These are phyloP conservation scores for Leccinum broughii DNA, from an alignment of 768 basidiomycete genomes.

Conservation along the genomic window DNA sequence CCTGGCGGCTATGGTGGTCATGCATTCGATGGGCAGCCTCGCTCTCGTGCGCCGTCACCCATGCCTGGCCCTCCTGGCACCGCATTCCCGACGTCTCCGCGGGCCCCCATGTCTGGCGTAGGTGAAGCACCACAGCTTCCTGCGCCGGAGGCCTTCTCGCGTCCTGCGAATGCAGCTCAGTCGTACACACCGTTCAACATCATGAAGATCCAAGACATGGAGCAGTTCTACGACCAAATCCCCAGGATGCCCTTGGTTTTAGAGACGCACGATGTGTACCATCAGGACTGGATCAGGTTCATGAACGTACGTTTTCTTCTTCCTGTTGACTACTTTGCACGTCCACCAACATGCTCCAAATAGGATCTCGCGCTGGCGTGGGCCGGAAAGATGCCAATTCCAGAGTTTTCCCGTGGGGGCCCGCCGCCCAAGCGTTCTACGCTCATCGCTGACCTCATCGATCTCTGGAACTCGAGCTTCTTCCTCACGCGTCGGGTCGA, in stretches of 20 bases:
- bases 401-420: conserved; percentile 45
- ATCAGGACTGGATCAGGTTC: conserved; percentile 78
- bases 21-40: conserved; percentile 53
- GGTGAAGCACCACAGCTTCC: conserved; percentile 44
- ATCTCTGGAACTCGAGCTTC: conserved; percentile 79
- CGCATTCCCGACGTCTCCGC: conserved; percentile 31
- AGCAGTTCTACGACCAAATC: conserved; percentile 62
- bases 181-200: conserved; percentile 69
- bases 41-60: conserved; percentile 52
- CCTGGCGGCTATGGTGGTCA: conserved; percentile 57
- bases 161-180: conserved; percentile 66
- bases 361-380: conserved; percentile 77
- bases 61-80: conserved; percentile 44
- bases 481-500: conserved; percentile 77
- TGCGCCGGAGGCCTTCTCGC: conserved; percentile 72
- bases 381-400: conserved; percentile 73
- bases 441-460: conserved; percentile 68
- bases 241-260: conserved; percentile 75
- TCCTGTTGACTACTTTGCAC: not conserved
- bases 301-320: conserved; percentile 56
- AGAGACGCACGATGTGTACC: conserved; percentile 72
- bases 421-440: conserved; percentile 56
- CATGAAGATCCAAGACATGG: conserved; percentile 77
- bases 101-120: conserved; percentile 20
- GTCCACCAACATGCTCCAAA: not conserved